These are phyloP conservation scores for Cordyceps javanica DNA, from an alignment of 2,329 filamentous ascomycete genomes.

Conservation along the genomic window DNA sequence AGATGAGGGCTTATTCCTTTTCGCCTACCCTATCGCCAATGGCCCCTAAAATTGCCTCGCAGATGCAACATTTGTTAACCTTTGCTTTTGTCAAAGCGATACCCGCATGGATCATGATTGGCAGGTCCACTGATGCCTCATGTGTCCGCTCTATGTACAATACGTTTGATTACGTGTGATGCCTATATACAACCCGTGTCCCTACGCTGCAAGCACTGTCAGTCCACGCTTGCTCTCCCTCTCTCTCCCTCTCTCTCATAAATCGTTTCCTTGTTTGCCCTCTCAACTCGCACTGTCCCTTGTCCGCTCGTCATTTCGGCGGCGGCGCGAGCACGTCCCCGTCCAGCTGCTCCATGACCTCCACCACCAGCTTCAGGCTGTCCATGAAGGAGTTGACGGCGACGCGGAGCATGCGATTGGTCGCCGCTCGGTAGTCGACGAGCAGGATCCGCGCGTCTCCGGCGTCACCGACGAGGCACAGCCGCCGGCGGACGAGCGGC, in stretches of 20 bases:
- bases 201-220: too few relatives aligned
- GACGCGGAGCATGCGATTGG: constrained; percentile 93
- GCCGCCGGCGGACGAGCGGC: constrained; percentile 67
- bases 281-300: neutral
- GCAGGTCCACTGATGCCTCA: too few relatives aligned
- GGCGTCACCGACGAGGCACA: constrained; percentile 54
- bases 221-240: neutral
- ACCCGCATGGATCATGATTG: too few relatives aligned
- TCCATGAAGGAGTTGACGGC: constrained; percentile 97
- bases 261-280: neutral
- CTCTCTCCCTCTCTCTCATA: neutral
- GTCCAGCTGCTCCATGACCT: constrained; percentile 87
- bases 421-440: constrained; percentile 78
- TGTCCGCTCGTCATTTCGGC: neutral
- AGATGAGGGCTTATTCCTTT: too few relatives aligned
- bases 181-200: neutral
- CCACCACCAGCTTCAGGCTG: constrained; percentile 73
- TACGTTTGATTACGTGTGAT: neutral
- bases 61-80: too few relatives aligned
- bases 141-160: neutral
- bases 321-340: constrained; percentile 60
- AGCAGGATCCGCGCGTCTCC: constrained; percentile 47
- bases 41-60: too few relatives aligned
- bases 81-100: too few relatives aligned
- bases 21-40: too few relatives aligned